Evolutionary conservation across 2,329 filamentous ascomycete species (phyloP).

Genomic region (Nannizzia gypsea): DNA sequence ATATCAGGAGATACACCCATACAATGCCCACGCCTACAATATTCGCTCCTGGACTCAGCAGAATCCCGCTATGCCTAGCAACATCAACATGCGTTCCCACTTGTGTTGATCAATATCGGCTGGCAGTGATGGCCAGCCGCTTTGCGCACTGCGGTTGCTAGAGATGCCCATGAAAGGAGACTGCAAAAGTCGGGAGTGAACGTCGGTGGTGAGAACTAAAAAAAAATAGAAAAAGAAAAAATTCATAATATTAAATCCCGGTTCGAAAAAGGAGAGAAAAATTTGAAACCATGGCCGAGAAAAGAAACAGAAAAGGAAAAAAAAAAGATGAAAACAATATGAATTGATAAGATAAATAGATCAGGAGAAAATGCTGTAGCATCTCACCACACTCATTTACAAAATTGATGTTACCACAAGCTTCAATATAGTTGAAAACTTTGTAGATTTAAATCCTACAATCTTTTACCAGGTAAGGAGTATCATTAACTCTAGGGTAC

Average conservation of each 20-base stretch:
- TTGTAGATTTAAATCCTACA: background rate
- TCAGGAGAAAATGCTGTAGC: background rate
- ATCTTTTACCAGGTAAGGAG: background rate
- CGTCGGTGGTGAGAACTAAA: background rate
- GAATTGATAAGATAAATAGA: background rate
- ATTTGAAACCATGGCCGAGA: background rate
- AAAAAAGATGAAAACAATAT: background rate
- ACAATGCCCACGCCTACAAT: background rate
- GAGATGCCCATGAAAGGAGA: background rate
- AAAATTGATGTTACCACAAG: background rate
- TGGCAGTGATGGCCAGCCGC: background rate
- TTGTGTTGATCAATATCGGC: background rate
- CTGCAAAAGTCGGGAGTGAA: background rate
- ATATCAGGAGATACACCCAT: background rate
- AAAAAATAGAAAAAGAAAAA: background rate
- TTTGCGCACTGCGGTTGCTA: background rate
- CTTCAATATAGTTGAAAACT: background rate
- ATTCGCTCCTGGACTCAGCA: background rate
- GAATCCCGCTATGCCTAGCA: background rate
- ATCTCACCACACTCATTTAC: conserved; percentile 2
- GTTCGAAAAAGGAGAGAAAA: too few species aligned
- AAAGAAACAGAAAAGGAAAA: background rate
- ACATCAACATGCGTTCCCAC: background rate
- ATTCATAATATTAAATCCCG: background rate
- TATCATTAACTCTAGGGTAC: background rate